Evolutionary conservation across 768 basidiomycete genomes (phyloP), one percentile per base, ranked within the genome.

Genomic region (Mycena rebaudengoi): DNA sequence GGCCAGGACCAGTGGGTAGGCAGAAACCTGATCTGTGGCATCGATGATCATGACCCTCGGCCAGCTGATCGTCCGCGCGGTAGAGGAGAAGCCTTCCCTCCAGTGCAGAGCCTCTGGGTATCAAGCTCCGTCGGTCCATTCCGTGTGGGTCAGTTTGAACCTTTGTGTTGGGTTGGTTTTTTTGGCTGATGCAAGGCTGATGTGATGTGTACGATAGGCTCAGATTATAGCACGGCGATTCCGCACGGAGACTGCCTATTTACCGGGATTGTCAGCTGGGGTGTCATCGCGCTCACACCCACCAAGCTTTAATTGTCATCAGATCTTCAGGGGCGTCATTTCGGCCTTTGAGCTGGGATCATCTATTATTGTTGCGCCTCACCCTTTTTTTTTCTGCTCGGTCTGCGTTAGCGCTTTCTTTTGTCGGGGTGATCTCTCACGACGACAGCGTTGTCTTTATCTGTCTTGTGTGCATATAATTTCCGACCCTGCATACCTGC

Each of bases 41-140:
- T 51, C 46, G 49, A n/a, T n/a, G 30, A 44, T 56, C 33, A 46
- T 41, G 53, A 39, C n/a, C 45, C 52, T 30, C 54, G 54, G 39
- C 54, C 62, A 56, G 54, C 23, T 63, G 62, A 63, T 56, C 23
- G 6, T 18, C 28, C 60, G 46, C 39, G 32, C 39, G 20, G 28
- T 30, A 23, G 16, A 4, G 2, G 2, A 25, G 23, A 33, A 37
- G 44, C 28, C 41, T 41, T n/a, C n/a, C 35, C 21, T 44, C 25
- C 28, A 18, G 23, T 49, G 45, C 29, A 46, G 45, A 23, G 25
- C 45, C 48, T 50, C 32, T 33, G 12, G 21, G 13, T 33, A 25
- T n/a, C 48, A 60, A 51, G 59, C 49, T 60, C 59, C 59, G 59
- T 41, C 21, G 20, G 8, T 35, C 41, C 35, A 20, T 18, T 30